phyloP scores from a whole-genome alignment of 1,139 yeast genomes.

The Schwanniomyces etchellsii region DNA sequence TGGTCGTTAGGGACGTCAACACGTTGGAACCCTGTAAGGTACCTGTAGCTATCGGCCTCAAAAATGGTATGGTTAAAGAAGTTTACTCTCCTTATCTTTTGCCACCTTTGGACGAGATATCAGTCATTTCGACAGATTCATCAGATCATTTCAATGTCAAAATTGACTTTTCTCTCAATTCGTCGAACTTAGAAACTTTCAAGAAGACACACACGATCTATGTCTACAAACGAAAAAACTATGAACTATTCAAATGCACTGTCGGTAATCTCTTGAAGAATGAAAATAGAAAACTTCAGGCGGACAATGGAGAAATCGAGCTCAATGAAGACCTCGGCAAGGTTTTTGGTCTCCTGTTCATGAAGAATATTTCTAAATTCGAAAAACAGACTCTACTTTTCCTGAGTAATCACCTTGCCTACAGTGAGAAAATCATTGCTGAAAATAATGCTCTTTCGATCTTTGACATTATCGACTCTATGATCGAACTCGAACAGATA shows the following conservation, averaged over 20 bases:
- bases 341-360: slow-evolving; percentile 18
- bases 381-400: slow-evolving; percentile 32
- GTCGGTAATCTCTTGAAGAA: slow-evolving; percentile 31
- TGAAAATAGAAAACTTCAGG: slow-evolving; percentile 25
- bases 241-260: slow-evolving; percentile 33
- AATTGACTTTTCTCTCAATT: slow-evolving; percentile 34
- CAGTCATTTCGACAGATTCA: slow-evolving; percentile 35
- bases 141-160: slow-evolving; percentile 40
- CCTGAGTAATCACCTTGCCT: slow-evolving; percentile 15
- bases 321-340: slow-evolving; percentile 20
- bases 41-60: slow-evolving; percentile 41
- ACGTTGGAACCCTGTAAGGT: slow-evolving; percentile 49
- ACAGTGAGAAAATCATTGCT: slow-evolving; percentile 11
- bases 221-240: slow-evolving; percentile 43
- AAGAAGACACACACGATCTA: slow-evolving; percentile 41
- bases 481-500: slow-evolving; percentile 43
- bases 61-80: slow-evolving; percentile 27
- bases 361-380: slow-evolving; percentile 21
- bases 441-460: slow-evolving; percentile 22
- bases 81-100: slow-evolving; percentile 60
- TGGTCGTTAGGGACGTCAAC: slow-evolving; percentile 66
- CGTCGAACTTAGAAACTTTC: slow-evolving; percentile 38
- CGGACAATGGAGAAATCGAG: slow-evolving; percentile 22
- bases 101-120: slow-evolving; percentile 52
- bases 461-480: slow-evolving; percentile 51